Base-by-base conservation (phyloP, 129 eudicot species). In the Gnaphalium uliginosum region DNA sequence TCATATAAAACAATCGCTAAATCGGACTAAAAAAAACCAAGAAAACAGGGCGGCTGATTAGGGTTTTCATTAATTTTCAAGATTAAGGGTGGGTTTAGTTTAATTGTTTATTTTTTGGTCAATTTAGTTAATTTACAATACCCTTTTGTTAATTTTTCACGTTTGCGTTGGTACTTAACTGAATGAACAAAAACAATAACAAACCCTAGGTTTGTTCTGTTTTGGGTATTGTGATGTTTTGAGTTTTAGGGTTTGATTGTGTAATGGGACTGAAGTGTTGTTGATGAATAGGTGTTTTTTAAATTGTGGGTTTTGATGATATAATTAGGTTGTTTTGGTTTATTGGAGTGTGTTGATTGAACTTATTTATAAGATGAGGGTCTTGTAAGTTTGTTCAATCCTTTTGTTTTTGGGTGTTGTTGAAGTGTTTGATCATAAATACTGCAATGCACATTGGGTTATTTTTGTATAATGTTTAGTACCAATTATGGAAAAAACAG, bases 401-500 rank as follows among this genome's bases (percentile, higher is more conserved):
- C 27, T 70, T 43, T 43, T 43, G 51, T 43, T 43, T 43, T 43
- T 43, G 51, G 33, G 79, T 61, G 63, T 41, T 13, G 18, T 43
- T 43, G 18, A 43, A 43, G 18, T 43, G 4, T 76, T 71, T 66
- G 21, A 62, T 72, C 27, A 57, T 73, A 51, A 43, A 43, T 13
- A 73, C 48, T 13, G 57, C 54, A 68, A 77, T 78, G 69, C 72
- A 82, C 66, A 35, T 82, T 72, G 83, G 81, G 74, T 23, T 32
- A 56, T 79, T 82, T 70, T 75, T 30, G 68, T 78, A 51, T 80
- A 85, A 90, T 90, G 96, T 84, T 79, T 73, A 71, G 80, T 68
- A 68, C 73, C 82, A 81, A 62, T 79, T 83, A 94, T 94, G 98
- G 98, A 87, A 68, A 94, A 68, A 88, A 94, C 88, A 85, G 98